phyloP scores from a whole-genome alignment of 2,329 filamentous ascomycete genomes.

The Shiraia bambusicola region DNA sequence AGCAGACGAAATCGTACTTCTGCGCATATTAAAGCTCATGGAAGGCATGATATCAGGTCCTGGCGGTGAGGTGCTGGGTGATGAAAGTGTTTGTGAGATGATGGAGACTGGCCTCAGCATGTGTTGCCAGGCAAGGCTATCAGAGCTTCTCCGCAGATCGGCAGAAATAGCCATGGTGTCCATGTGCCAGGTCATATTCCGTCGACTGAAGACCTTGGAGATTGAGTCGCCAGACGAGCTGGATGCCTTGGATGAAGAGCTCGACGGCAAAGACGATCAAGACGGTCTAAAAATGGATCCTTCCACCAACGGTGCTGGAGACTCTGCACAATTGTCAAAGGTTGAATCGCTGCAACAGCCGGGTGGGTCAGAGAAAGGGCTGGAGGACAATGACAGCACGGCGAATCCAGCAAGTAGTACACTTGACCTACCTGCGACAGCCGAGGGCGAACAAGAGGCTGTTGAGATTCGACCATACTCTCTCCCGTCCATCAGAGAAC shows the following conservation, averaged over 20 bases:
- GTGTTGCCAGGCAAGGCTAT: constrained; percentile 90
- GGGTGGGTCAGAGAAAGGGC: constrained; percentile 34
- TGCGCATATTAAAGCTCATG: constrained; percentile 96
- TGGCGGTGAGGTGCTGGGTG: constrained; percentile 88
- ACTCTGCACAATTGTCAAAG: constrained; percentile 39
- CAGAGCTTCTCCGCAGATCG: constrained; percentile 83
- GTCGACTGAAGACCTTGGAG: constrained; percentile 84
- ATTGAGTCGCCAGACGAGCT: constrained; percentile 69
- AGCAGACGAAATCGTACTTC: constrained; percentile 90
- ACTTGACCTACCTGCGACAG: constrained; percentile 47
- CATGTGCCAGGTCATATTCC: constrained; percentile 99
- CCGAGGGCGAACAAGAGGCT: constrained; percentile 49
- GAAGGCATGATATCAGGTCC: constrained; percentile 96
- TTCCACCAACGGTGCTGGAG: constrained; percentile 64
- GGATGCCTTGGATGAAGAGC: constrained; percentile 65
- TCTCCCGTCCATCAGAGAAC: constrained; percentile 86
- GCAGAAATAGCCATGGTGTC: constrained; percentile 97
- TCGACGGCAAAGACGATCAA: constrained; percentile 62
- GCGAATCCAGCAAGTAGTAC: constrained; percentile 46
- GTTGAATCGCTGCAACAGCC: constrained; percentile 40
- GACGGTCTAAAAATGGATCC: constrained; percentile 83
- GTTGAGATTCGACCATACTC: constrained; percentile 81
- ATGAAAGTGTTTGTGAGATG: constrained; percentile 98
- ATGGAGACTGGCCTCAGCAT: constrained; percentile 98
- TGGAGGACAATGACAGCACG: constrained; percentile 41